Evolutionary conservation across 2,329 filamentous ascomycete genomes (phyloP).

Genomic region (Pestalotiopsis sp.): DNA sequence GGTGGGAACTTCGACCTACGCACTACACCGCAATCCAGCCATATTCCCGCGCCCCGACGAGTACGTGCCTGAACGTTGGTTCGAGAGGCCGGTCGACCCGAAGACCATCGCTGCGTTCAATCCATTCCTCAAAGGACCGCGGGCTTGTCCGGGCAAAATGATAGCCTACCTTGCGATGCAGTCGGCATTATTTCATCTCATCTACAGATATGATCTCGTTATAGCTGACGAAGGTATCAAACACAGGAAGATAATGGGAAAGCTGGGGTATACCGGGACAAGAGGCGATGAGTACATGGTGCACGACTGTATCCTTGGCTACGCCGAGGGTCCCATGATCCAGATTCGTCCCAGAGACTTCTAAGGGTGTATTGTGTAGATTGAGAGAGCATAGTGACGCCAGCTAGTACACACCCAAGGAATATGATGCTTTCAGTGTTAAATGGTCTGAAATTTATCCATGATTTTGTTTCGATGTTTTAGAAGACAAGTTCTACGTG

Average conservation of each 20-base stretch:
- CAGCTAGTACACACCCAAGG: too few relatives aligned
- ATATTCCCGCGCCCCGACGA: neutral
- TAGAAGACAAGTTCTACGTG: neutral
- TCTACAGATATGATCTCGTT: neutral
- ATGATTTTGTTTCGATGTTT: too few relatives aligned
- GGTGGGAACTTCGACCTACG: neutral
- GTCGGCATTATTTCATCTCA: constrained; percentile 5
- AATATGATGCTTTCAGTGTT: too few relatives aligned
- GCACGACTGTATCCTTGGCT: neutral
- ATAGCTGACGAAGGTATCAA: neutral
- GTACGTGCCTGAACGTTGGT: neutral
- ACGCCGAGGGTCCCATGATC: neutral
- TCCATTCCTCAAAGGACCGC: constrained; percentile 10
- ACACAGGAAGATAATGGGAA: neutral
- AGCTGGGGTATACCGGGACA: neutral
- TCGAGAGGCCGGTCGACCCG: constrained; percentile 1
- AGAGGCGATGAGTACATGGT: neutral
- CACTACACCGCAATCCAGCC: neutral
- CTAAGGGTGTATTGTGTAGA: neutral
- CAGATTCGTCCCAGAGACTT: neutral
- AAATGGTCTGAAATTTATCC: too few relatives aligned
- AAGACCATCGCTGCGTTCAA: constrained; percentile 4
- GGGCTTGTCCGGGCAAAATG: constrained; percentile 5
- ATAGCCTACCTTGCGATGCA: constrained; percentile 11
- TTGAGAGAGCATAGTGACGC: too few relatives aligned